These are phyloP conservation scores for Rhizopus delemar DNA, from an alignment of 371 early-diverging fungal genomes.

Conservation along the genomic window DNA sequence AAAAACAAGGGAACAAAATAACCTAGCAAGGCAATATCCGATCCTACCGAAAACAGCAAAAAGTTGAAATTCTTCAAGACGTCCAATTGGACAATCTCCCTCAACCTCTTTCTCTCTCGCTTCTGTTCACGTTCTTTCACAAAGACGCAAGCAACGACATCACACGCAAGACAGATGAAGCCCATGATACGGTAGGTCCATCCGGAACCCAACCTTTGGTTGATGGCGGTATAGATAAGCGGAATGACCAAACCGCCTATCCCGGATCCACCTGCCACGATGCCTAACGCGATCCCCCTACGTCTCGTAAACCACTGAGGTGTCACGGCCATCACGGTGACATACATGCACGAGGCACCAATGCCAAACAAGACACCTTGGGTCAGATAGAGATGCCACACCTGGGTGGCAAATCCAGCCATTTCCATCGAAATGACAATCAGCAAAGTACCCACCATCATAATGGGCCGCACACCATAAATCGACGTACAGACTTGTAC, in stretches of 20 bases:
- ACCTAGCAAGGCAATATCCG: conserved; percentile 26
- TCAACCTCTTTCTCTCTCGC: conserved; percentile 15
- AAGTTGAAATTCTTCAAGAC: conserved; percentile 14
- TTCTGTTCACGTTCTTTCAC: conserved; percentile 40
- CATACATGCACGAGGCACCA: conserved; percentile 47
- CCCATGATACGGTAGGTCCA: conserved; percentile 64
- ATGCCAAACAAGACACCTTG: conserved; percentile 36
- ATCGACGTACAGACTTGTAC: too few species aligned
- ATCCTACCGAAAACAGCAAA: conserved; percentile 25
- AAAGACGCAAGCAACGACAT: conserved; percentile 24
- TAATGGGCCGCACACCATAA: too few species aligned
- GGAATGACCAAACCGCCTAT: conserved; percentile 76
- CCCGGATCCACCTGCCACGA: conserved; percentile 81
- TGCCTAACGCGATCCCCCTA: conserved; percentile 73
- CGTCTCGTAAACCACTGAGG: conserved; percentile 75
- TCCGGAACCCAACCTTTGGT: conserved; percentile 53
- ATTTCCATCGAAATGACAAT: too few species aligned
- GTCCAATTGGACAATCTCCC: conserved; percentile 3
- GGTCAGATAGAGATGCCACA: conserved; percentile 38
- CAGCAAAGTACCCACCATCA: too few species aligned
- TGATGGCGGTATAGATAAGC: conserved; percentile 60
- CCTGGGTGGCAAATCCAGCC: too few species aligned
- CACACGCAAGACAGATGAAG: conserved; percentile 39
- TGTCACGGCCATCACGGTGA: conserved; percentile 47
- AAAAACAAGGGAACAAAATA: conserved; percentile 36